Evolutionary conservation across 352 stramenopile genomes (phyloP), one percentile per base, ranked within the genome.

Genomic region (Phytophthora foliorum): DNA sequence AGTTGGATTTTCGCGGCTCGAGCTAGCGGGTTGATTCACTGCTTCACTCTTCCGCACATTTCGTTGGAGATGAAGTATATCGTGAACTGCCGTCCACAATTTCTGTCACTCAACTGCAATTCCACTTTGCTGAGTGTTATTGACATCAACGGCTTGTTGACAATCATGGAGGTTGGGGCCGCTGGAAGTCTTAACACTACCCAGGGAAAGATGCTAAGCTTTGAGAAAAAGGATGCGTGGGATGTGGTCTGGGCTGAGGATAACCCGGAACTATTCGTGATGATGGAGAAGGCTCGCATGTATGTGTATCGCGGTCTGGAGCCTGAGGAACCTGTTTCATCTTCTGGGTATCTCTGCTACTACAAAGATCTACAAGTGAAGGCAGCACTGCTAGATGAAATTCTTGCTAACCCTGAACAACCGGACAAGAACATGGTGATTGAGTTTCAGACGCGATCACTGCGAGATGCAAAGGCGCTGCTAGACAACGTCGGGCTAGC

Each of bases 281-380:
- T 97, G 69, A 95, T 95, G 84, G 93, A 98, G 59, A 98, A 98
- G 71, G 95, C 90, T 9, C 82, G 91, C 25, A 94, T 98, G 82
- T 94, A 96, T 50, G 81, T 98, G 8, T 97, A 93, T 74, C 85
- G 91, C 2, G 78, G 77, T 9, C 77, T 96, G 0, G 86, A 96
- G 36, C 77, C 82, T 1, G 94, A 98, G 44, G 95, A 98, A 56
- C 94, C 95, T 13, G 83, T 97, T 39, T 77, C 93, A 5, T 97
- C 87, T 39, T 95, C 86, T 0, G 94, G 89, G 17, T 98, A 98
- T 57, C 64, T 98, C 0, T 96, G 84, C 58, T 84, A 86, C 45
- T 97, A 98, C 72, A 88, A 89, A 45, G 89, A 97, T 53, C 61
- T 98, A 0, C 80, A 97, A 55, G 86, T 97, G 49, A 94, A 93